Percentiles rank a stretch among this genome's conserved stretches.
phyloP scores from a whole-genome alignment of 2,329 filamentous ascomycete genomes.

The Alternaria sp. region DNA sequence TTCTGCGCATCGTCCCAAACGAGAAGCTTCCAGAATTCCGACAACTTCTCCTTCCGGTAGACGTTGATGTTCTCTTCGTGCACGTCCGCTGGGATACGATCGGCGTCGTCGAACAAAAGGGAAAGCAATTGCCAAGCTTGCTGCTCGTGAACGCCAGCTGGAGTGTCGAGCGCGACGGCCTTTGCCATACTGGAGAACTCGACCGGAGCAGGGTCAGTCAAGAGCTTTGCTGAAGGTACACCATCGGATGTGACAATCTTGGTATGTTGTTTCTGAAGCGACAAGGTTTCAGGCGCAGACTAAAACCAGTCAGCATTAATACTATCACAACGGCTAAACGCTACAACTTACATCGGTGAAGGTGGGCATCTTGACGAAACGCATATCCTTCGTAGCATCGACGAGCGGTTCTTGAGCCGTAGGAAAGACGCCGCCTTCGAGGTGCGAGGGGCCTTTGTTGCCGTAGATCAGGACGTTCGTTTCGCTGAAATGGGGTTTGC shows the following conservation, averaged over 20 bases:
- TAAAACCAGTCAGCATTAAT: constrained; percentile 41
- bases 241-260: constrained; percentile 55
- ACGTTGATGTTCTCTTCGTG: constrained; percentile 53
- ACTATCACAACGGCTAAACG: neutral
- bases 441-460: constrained; percentile 53
- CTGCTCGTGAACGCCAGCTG: constrained; percentile 66
- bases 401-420: constrained; percentile 66
- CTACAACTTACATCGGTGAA: constrained; percentile 49
- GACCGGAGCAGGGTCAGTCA: constrained; percentile 57
- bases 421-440: constrained; percentile 61
- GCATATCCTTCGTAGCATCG: constrained; percentile 70
- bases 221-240: constrained; percentile 67
- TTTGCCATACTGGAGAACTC: constrained; percentile 61
- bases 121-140: constrained; percentile 86
- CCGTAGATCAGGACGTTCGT: constrained; percentile 76
- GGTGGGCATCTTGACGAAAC: constrained; percentile 69
- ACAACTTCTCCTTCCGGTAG: constrained; percentile 68
- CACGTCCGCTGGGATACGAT: constrained; percentile 48
- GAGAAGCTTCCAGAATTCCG: constrained; percentile 67
- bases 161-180: constrained; percentile 48
- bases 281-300: constrained; percentile 65
- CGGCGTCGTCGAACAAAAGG: constrained; percentile 78
- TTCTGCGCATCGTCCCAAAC: constrained; percentile 51
- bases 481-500: constrained; percentile 82
- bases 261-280: constrained; percentile 64